Evolutionary conservation across 345 rosid genomes (phyloP), one percentile per base, ranked within the genome.

Genomic region (Boechera stricta): DNA sequence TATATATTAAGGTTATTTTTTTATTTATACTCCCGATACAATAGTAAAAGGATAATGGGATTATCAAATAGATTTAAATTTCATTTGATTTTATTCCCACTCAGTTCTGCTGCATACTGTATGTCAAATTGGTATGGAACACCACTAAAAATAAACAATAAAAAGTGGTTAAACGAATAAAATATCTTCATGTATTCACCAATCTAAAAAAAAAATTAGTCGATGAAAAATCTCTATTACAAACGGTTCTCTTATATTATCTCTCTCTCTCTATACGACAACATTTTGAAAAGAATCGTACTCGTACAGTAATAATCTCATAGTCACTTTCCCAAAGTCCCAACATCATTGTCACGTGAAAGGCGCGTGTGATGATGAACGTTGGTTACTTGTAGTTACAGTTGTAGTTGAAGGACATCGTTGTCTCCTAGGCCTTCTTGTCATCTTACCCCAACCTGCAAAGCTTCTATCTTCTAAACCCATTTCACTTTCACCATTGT

Each of bases 401-500:
- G 76, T 57, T 72, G 77, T 77, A 73, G 78, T 77, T 69, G 71
- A 69, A 3, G 83, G 85, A 80, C 82, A 88, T 74, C 93, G 78
- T 69, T 80, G 90, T 61, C 93, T 79, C 54, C 88, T 87, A 6
- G 89, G 94, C 36, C 95, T 90, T 85, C 95, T 82, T 6, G 91
- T 86, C 84, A 90, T 90, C 83, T 87, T 91, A 59, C 97, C 97
- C 97, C 97, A 91, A 54, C 93, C 91, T 26, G 84, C 76, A 58
- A 89, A 84, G 73, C 79, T 82, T 36, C 74, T 75, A 54, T 90
- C 91, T 54, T 84, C 89, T 24, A 77, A 39, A 57, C 80, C 78
- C 45, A 55, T 53, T 58, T 87, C 89, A 18, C 12, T 45, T 53
- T 84, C 79, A 45, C 79, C 79, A 54, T 36, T 73, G 74, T 57